These are phyloP conservation scores for Nitzschia inconspicua DNA, from an alignment of 108 stramenopile genomes.

Conservation along the genomic window DNA sequence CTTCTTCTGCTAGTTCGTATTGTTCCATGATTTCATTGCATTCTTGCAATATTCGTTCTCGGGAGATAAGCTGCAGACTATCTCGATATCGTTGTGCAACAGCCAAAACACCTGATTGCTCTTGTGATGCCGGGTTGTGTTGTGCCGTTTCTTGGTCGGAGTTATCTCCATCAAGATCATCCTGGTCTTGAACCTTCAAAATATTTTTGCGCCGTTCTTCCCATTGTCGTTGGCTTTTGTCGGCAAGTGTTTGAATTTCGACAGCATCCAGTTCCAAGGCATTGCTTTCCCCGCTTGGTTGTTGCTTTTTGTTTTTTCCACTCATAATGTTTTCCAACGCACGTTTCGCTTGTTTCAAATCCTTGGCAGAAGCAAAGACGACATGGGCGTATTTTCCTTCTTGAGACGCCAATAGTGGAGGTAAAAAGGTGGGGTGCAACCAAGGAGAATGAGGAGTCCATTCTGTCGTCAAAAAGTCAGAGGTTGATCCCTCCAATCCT, in stretches of 20 bases:
- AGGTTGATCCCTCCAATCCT: constrained; percentile 3
- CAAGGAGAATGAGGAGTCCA: constrained; percentile 10
- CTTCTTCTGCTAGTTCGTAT: constrained; percentile 69
- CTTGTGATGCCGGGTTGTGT: constrained; percentile 1
- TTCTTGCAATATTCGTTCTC: constrained; percentile 50
- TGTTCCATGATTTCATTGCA: constrained; percentile 74
- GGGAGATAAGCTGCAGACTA: constrained; percentile 25
- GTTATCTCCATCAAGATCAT: constrained; percentile 29
- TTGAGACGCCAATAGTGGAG: neutral
- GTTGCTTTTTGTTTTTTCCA: neutral
- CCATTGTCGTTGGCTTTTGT: constrained; percentile 27
- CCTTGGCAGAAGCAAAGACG: constrained; percentile 65
- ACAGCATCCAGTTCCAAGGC: constrained; percentile 35
- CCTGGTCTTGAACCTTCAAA: constrained; percentile 1
- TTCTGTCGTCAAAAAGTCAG: neutral
- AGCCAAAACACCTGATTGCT: constrained; percentile 40
- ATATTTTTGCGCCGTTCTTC: constrained; percentile 2
- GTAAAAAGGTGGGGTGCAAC: constrained; percentile 29
- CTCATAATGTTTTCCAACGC: constrained; percentile 41
- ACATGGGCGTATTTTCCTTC: constrained; percentile 78
- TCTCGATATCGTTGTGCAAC: constrained; percentile 46
- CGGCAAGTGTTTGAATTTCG: constrained; percentile 51
- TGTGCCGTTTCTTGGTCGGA: constrained; percentile 15
- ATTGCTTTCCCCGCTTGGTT: neutral
- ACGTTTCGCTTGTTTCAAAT: constrained; percentile 53